These are phyloP conservation scores for Alloascoidea hylecoeti DNA, from an alignment of 805 yeast species.

Conservation along the genomic window DNA sequence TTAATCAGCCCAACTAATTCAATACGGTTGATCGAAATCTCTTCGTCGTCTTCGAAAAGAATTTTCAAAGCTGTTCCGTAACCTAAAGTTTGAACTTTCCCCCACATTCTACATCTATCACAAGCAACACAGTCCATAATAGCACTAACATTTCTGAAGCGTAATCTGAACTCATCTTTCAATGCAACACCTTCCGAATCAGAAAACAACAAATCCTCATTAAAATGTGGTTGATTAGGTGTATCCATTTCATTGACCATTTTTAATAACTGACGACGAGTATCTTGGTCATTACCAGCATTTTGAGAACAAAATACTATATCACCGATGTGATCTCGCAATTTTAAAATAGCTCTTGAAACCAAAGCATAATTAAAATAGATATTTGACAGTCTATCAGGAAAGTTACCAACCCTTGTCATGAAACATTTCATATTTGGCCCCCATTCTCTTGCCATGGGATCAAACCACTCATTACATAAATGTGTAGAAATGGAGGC, in stretches of 20 bases:
- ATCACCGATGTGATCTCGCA: slow-evolving; percentile 34
- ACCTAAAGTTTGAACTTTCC: slow-evolving; percentile 93
- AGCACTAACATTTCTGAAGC: slow-evolving; percentile 81
- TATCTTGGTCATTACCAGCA: slow-evolving; percentile 25
- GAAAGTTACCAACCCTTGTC: slow-evolving; percentile 80
- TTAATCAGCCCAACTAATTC: slow-evolving; percentile 86
- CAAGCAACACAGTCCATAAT: slow-evolving; percentile 99
- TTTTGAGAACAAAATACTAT: slow-evolving; percentile 32
- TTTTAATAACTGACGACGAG: slow-evolving; percentile 26
- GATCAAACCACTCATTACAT: slow-evolving; percentile 66
- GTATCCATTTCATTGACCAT: slow-evolving; percentile 20
- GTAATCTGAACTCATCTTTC: slow-evolving; percentile 73
- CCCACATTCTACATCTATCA: slow-evolving; percentile 97
- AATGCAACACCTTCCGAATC: slow-evolving; percentile 30
- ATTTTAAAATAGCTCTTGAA: slow-evolving; percentile 65
- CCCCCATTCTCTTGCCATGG: slow-evolving; percentile 63
- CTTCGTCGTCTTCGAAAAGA: slow-evolving; percentile 52
- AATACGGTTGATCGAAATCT: slow-evolving; percentile 43
- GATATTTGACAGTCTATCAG: slow-evolving; percentile 79
- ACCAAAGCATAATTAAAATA: slow-evolving; percentile 89
- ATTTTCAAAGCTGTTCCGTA: slow-evolving; percentile 94
- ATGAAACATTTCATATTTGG: slow-evolving; percentile 75
- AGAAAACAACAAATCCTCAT: slow-evolving; percentile 31
- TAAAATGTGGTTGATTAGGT: slow-evolving; percentile 21
- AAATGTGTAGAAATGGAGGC: slow-evolving; percentile 91